Evolutionary conservation across 345 rosid genomes (phyloP), one percentile per base, ranked within the genome.

Genomic region (Sisymbrium irio): DNA sequence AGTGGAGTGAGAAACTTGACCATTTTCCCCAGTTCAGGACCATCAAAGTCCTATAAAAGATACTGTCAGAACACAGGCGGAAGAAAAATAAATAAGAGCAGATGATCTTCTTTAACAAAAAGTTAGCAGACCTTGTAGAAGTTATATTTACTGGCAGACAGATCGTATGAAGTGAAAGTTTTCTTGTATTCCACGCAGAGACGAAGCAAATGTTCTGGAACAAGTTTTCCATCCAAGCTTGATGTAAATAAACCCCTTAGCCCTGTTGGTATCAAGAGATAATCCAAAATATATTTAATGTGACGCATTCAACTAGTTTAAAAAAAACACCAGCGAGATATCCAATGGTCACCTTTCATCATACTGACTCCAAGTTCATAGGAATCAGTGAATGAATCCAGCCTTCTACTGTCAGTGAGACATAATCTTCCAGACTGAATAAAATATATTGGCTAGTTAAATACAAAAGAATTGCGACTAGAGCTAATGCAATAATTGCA

Each of bases 121-220:
- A 27, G 5, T 25, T 69, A 37, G 32, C 64, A 76, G 78, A 94
- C 98, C 99, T 95, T 95, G 69, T 95, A 95, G 82, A 89, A 95
- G 69, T 92, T 95, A 81, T 86, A 87, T 82, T 69, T 81, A 47
- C 62, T 20, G 69, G 82, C 79, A 63, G 79, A 66, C 63, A 73
- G 78, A 64, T 55, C 71, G 73, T 80, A 25, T 47, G 84, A 78
- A 77, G 75, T 73, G 76, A 75, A 80, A 65, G 54, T 67, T 44
- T 54, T 72, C 49, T 91, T 81, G 64, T 88, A 82, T 79, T 89
- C 90, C 67, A 85, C 70, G 82, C 88, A 85, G 68, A 91, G 83
- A 53, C 88, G 88, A 67, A 95, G 86, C 58, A 88, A 41, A 77
- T 92, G 97, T 83, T 95, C 99, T 32, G 91, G 95, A 37, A 82